Base-by-base conservation (phyloP, 306 rosid genomes). In the Quercus suber region DNA sequence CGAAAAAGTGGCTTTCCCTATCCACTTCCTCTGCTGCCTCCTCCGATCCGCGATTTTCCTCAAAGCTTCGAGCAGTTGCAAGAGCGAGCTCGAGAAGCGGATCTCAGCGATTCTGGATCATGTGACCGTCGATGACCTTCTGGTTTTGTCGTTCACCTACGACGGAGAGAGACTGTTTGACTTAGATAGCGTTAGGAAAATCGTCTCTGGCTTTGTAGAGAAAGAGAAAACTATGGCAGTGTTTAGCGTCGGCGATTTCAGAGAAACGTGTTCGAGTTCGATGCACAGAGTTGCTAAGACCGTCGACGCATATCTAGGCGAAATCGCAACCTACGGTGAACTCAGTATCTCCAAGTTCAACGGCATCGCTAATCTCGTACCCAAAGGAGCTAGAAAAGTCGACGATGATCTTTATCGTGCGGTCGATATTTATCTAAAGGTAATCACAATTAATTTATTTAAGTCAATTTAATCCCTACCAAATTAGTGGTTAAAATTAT, bases 331-430 rank as follows among this genome's bases (percentile, higher is more conserved):
- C 1, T 88, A 76, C 69, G 49, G 33, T 1, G 97, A 90, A 23
- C 93, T 92, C 35, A 58, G 85, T 35, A 92, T 90, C 67, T 85
- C 93, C 5, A 92, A 92, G 80, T 90, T 92, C 82, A 92, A 90
- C 56, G 89, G 96, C 58, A 90, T 90, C 75, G 92, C 96, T 3
- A 57, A 76, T 25, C 87, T 90, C 45, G 60, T 90, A 35, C 94
- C 97, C 3, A 88, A 84, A 80, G 85, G 81, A 30, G 89, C 94
- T 2, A 80, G 97, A 52, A 89, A 90, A 83, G 81, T 88, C 49
- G 95, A 92, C 58, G 97, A 92, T 30, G 93, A 90, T 76, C 96
- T 92, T 4, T 92, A 90, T 76, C 96, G 96, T 15, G 96, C 96
- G 10, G 81, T 92, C 6, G 97, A 92, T 77, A 90, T 92, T 80